phyloP scores from a whole-genome alignment of 345 rosid genomes.

The Gossypium sturtianum region DNA sequence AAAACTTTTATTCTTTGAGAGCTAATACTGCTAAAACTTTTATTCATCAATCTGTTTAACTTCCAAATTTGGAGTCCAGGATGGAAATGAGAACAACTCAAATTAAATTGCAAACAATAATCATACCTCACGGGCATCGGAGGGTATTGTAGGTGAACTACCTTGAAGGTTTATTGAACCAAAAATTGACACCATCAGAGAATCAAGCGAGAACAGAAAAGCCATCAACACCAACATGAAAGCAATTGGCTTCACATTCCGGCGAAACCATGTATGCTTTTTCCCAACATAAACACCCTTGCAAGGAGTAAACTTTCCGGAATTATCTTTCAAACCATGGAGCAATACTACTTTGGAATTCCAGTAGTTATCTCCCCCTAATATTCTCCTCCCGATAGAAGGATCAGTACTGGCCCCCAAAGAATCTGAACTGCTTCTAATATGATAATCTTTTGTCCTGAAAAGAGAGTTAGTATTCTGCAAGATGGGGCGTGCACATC shows the following conservation, averaged over 20 bases:
- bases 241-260: constrained; percentile 40
- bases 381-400: constrained; percentile 45
- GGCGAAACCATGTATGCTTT: constrained; percentile 48
- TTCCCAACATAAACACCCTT: constrained; percentile 48
- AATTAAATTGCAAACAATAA: not conserved
- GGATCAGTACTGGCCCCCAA: constrained; percentile 38
- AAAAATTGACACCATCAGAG: constrained; percentile 57
- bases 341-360: constrained; percentile 29
- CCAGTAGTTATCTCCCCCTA: constrained; percentile 42
- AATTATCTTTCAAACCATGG: constrained; percentile 45
- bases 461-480: too few relatives aligned
- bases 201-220: constrained; percentile 59
- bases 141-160: constrained; percentile 33
- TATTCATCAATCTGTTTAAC: too few relatives aligned
- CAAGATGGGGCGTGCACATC: constrained; percentile 5
- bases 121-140: constrained; percentile 43
- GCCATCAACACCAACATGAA: constrained; percentile 37
- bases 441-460: constrained; percentile 32
- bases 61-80: too few relatives aligned
- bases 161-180: constrained; percentile 34
- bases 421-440: constrained; percentile 30
- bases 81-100: not conserved
- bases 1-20: too few relatives aligned
- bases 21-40: too few relatives aligned
- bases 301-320: constrained; percentile 35